Evolutionary conservation across 1,139 yeast species (phyloP), one percentile per base, ranked within the genome.

Genomic region (Yamadazyma diddensiae): DNA sequence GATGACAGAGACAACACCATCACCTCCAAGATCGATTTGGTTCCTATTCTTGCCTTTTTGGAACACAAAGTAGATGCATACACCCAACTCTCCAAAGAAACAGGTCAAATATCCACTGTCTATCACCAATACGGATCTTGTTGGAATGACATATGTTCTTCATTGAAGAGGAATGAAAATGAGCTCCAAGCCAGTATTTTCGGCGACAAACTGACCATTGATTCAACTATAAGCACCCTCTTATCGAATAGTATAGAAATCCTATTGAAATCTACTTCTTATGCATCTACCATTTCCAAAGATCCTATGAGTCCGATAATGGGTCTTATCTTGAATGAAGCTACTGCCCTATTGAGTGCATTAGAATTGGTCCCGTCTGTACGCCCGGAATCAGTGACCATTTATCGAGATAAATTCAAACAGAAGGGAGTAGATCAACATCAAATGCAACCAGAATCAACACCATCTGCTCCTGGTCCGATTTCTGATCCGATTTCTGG

Each of bases 1-100:
- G 71, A 66, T 39, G 73, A 66, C 36, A 33, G 34, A 3, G 49
- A 52, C 16, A 68, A 69, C 40, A 61, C 68, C 3, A 53, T 66
- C 7, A 41, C 42, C 0, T 51, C 55, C 11, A 64, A 62, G 40
- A 39, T 65, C 11, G 65, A 66, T 39, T 34, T 65, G 5, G 58
- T 48, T n/a, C 71, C 71, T 2, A 53, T 67, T 1, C 32, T 55
- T 6, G 45, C 51, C 3, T 52, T 60, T 17, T 38, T 69, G 15
- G 51, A 54, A 20, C 56, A 50, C 27, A 62, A 58, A 35, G 45
- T 48, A 5, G 57, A 55, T 18, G 70, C 65, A 0, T 47, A 62
- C 21, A 44, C 47, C 7, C 62, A 54, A 28, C 41, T 61, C 25
- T 45, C 53, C 3, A 39, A 45, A 2, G 41, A 46, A 12, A 41